Evolutionary conservation across 805 yeast genomes (phyloP), one percentile per base, ranked within the genome.

Genomic region (Saturnispora bothae): DNA sequence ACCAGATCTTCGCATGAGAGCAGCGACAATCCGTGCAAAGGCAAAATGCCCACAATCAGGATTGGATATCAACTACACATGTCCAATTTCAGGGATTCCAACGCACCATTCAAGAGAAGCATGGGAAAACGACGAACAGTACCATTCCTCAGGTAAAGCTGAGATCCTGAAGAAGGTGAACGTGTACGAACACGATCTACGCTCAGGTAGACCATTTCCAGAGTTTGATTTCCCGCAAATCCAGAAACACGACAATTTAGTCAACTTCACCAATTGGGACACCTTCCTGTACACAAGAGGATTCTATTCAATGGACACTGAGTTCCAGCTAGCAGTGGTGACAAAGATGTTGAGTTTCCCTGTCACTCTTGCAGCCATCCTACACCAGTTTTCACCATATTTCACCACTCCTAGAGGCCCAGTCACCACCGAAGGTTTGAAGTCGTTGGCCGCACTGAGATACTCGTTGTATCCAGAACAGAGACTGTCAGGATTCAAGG

Each of bases 261-360:
- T 86, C 43, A 86, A 85, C 55, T 73, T 85, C 55, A 66, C 77
- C 34, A 78, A 73, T 57, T 92, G 98, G 98, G 97, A 92, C 60
- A 67, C 92, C 8, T 89, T 76, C 52, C 80, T 92, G 55, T 92
- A 89, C 60, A 89, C 97, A 0, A 72, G 98, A 57, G 81, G 81
- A 50, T 92, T 84, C 57, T 80, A 77, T 51, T 89, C 96, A 4
- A 89, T 92, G 97, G 95, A 92, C 60, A 83, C 95, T 4, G 96
- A 88, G 59, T 89, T 84, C 64, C 94, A 89, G 59, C 66, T 89
- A 54, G 97, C 97, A 1, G 94, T 94, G 4, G 88, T 86, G 25
- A 85, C 97, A 15, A 92, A 92, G 57, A 83, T 89, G 73, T 71
- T 92, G 54, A 83, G 94, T 38, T 92, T 85, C 59, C 98, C 98